These are phyloP conservation scores for Candida endomychidarum DNA, from an alignment of 805 yeast species.

Conservation along the genomic window DNA sequence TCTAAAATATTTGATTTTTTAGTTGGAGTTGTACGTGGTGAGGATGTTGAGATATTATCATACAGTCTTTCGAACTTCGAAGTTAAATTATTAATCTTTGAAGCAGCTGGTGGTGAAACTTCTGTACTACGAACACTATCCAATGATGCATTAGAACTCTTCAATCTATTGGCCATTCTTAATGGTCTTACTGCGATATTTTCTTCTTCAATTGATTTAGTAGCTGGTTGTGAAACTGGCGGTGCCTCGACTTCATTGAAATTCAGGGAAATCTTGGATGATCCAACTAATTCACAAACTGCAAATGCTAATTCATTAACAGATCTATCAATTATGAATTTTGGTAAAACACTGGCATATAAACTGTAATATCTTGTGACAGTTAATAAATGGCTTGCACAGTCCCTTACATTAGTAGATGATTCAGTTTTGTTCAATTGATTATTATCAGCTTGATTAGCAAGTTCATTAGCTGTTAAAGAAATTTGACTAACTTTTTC, in stretches of 20 bases:
- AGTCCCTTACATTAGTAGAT: conserved; percentile 55
- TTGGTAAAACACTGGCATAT: conserved; percentile 65
- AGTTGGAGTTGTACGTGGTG: conserved; percentile 18
- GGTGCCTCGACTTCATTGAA: too few species aligned
- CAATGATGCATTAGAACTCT: conserved; percentile 9
- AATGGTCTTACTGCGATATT: conserved; percentile 61
- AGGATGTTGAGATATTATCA: conserved; percentile 17
- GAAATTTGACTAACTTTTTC: conserved; percentile 52
- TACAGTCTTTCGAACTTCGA: conserved; percentile 22
- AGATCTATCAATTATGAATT: conserved; percentile 69
- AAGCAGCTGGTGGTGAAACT: conserved; percentile 4
- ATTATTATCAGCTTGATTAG: conserved; percentile 30
- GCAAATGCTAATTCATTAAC: conserved; percentile 69
- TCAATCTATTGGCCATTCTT: conserved; percentile 59
- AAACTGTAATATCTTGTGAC: conserved; percentile 71
- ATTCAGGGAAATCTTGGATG: conserved; percentile 5
- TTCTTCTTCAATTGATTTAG: conserved; percentile 7
- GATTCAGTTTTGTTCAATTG: conserved; percentile 33
- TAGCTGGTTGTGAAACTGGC: not conserved
- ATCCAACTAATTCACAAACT: conserved; percentile 54
- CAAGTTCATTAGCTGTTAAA: conserved; percentile 42
- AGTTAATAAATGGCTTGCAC: conserved; percentile 74
- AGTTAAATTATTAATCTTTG: conserved; percentile 18
- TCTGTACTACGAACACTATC: conserved; percentile 7
- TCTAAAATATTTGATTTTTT: conserved; percentile 28